Evolutionary conservation across 306 rosid species (phyloP), one percentile per base, ranked within the genome.

Genomic region (Ochetophila trinervis): DNA sequence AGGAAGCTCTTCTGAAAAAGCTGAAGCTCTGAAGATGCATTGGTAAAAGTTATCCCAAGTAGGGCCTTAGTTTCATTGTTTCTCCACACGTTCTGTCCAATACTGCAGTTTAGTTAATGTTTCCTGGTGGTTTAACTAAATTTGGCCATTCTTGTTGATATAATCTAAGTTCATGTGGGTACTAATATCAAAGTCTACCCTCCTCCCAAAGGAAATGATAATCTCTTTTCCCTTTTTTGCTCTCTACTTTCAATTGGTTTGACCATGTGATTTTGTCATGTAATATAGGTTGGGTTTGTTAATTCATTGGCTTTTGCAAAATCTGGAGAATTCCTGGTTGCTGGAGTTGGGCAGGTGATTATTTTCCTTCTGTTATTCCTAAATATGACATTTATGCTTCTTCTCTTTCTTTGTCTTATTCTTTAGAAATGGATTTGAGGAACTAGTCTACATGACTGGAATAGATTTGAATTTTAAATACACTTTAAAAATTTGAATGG

Each of bases 311-410:
- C 99, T 68, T 83, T 93, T 79, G 89, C 96, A 37, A 93, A 86
- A 76, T 90, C 97, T 61, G 99, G 88, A 71, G 63, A 53, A 62
- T 90, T 90, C 63, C 63, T 93, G 40, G 83, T 90, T 49, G 96
- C 97, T 68, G 99, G 97, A 73, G 95, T 93, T 52, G 99, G 94
- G 60, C 87, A 93, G 97, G 98, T 89, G 54, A 66, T 66, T 57
- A n/a, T 11, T 18, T 22, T 44, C 42, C 32, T n/a, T 63, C 8
- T 61, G 12, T 10, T 20, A 57, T 50, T 17, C 2, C 9, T 10
- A 47, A 14, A 5, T 45, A 9, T 45, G 51, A 5, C 51, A 34
- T 53, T 47, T 23, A 9, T 23, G 64, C 11, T 64, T 6, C 24
- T 53, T 6, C 49, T 34, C 56, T 63, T 27, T 10, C 50, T 54